These are phyloP conservation scores for Bauhinia variegata DNA, from an alignment of 306 rosid genomes.

Conservation along the genomic window DNA sequence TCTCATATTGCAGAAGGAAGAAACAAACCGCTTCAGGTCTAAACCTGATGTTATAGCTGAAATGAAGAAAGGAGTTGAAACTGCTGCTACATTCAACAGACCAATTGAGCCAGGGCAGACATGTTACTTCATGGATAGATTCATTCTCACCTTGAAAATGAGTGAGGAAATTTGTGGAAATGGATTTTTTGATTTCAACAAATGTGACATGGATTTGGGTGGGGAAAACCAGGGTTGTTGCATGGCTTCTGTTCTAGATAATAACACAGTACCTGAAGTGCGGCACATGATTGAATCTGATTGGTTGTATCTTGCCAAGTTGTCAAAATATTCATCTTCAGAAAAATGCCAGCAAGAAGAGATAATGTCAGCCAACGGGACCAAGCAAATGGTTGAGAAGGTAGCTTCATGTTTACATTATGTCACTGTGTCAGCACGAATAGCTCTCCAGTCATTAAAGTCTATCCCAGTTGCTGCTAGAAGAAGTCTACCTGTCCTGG, in stretches of 20 bases:
- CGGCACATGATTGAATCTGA: conserved; percentile 84
- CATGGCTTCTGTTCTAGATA: conserved; percentile 45
- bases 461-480: conserved; percentile 85
- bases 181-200: conserved; percentile 36
- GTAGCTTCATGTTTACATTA: conserved; percentile 45
- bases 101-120: conserved; percentile 55
- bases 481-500: conserved; percentile 78
- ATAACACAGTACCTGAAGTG: conserved; percentile 43
- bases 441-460: conserved; percentile 60
- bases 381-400: conserved; percentile 41
- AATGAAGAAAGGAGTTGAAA: conserved; percentile 41
- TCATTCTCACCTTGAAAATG: conserved; percentile 63
- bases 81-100: conserved; percentile 40
- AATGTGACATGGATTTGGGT: conserved; percentile 32
- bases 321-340: conserved; percentile 46
- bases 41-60: conserved; percentile 45
- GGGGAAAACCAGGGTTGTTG: conserved; percentile 34
- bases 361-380: conserved; percentile 18
- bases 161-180: conserved; percentile 41
- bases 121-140: conserved; percentile 84
- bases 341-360: conserved; percentile 35
- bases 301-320: conserved; percentile 80
- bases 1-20: conserved; percentile 64
- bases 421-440: conserved; percentile 66
- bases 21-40: conserved; percentile 67